Base-by-base conservation (phyloP, 2,329 filamentous ascomycete species). In the Cladosporium sp. region DNA sequence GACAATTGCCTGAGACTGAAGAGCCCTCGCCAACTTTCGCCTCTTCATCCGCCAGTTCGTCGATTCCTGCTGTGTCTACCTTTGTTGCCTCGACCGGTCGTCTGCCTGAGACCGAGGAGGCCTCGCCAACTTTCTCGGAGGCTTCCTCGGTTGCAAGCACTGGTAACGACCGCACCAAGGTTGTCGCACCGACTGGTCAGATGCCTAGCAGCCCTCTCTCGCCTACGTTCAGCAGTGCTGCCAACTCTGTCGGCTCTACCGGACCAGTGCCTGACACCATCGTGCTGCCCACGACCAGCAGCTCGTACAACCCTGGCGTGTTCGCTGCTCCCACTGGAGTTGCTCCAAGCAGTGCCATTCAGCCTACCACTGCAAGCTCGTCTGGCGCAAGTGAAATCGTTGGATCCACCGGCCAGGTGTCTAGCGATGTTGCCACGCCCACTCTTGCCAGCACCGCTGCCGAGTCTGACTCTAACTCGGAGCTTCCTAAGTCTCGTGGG, bases 331-430 rank as follows among this genome's bases (percentile, higher is more conserved):
- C 59, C 18, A 62, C 59, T 35, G 59, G 59, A 7, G 50, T 31
- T 21, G 44, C 59, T n/a, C 59, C 52, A 11, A 59, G 62, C 53
- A 61, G 64, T 31, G 14, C 52, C 29, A 12, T 62, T 26, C 66
- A 60, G 33, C 62, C 31, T 21, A 65, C 35, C n/a, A 29, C 21
- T 35, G n/a, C 16, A 31, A 62, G 46, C 31, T 26, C 28, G 16
- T 50, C 59, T 14, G 29, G 3, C 29, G n/a, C 59, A 35, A 52
- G 59, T 14, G 44, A 35, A 7, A 21, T 8, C 28, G 50, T 56
- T 18, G 61, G 61, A 28, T 52, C 59, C 7, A 62, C 59, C 21
- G 59, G 59, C n/a, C 59, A 35, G 16, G 11, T 61, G 1, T 26
- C 58, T 8, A 50, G 58, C 29, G 26, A 49, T 31, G 23, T 33